These are phyloP conservation scores for Leucosporidium yakuticum DNA, from an alignment of 768 basidiomycete genomes.

Conservation along the genomic window DNA sequence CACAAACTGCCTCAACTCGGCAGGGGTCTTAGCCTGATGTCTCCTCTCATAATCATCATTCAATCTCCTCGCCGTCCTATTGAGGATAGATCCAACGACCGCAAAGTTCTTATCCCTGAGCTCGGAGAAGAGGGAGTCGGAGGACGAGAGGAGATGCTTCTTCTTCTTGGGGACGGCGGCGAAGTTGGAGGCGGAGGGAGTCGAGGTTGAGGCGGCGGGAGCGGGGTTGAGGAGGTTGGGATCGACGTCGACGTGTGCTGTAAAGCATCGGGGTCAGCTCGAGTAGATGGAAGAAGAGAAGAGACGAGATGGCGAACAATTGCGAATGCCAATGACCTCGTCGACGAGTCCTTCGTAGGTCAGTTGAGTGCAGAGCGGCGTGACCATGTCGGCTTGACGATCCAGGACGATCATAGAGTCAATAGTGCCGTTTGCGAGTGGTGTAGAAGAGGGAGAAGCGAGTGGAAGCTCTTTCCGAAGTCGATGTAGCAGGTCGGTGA, in stretches of 20 bases:
- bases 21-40: constrained; percentile 73
- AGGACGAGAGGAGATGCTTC: constrained; percentile 72
- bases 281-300: neutral
- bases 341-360: constrained; percentile 96
- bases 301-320: constrained; percentile 54
- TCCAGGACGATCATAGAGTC: constrained; percentile 87
- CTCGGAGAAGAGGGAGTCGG: constrained; percentile 74
- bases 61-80: constrained; percentile 69
- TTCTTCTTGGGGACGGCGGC: constrained; percentile 55
- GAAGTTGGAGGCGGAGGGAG: constrained; percentile 29
- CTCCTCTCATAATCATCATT: constrained; percentile 87
- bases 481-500: constrained; percentile 64
- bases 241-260: constrained; percentile 48
- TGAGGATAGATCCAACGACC: constrained; percentile 72
- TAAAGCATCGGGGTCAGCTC: neutral
- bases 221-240: constrained; percentile 41
- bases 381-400: constrained; percentile 87
- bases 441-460: constrained; percentile 43
- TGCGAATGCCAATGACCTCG: constrained; percentile 81
- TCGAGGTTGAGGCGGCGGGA: constrained; percentile 29
- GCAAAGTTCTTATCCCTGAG: constrained; percentile 89
- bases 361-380: constrained; percentile 86
- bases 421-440: constrained; percentile 54
- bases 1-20: constrained; percentile 89
- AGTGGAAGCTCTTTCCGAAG: constrained; percentile 50